A percentile compares a stretch with the other conserved stretches of the same genome.
These are phyloP conservation scores for Fusarium secorum DNA, from an alignment of 2,329 filamentous ascomycete genomes.

Conservation along the genomic window DNA sequence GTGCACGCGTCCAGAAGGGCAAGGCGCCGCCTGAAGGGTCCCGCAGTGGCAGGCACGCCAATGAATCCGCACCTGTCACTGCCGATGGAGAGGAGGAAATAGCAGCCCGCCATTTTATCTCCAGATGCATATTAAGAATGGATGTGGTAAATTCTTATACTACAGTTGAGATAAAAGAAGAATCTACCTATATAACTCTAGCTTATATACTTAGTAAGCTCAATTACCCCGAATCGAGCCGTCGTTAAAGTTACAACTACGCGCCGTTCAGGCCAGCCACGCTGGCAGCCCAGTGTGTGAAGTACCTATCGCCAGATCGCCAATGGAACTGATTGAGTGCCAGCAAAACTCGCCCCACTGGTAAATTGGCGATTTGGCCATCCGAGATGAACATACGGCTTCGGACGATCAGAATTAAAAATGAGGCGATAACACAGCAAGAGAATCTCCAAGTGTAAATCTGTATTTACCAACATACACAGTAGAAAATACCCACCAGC, in stretches of 20 bases:
- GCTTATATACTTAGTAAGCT: neutral
- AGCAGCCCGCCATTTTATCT: neutral
- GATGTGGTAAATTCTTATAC: neutral
- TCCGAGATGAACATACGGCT: constrained; percentile 22
- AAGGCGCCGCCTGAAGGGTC: constrained; percentile 38
- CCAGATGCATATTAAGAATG: neutral
- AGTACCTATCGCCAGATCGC: constrained; percentile 29
- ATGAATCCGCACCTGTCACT: constrained; percentile 21
- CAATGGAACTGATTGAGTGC: constrained; percentile 9
- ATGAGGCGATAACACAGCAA: neutral
- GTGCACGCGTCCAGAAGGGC: constrained; percentile 43
- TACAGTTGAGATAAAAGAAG: neutral
- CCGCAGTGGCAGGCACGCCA: constrained; percentile 25
- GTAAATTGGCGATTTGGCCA: constrained; percentile 20
- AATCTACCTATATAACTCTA: neutral
- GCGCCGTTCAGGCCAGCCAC: constrained; percentile 34
- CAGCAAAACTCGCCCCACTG: constrained; percentile 19
- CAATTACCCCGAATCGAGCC: neutral
- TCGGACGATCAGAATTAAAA: constrained; percentile 25
- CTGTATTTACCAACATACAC: neutral
- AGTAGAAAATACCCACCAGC: neutral
- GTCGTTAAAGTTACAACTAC: neutral
- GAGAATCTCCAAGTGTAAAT: neutral
- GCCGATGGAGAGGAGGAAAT: constrained; percentile 2
- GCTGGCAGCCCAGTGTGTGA: neutral